phyloP scores from a whole-genome alignment of 495 filamentous ascomycete species.

The Penicillium macrosclerotiorum region DNA sequence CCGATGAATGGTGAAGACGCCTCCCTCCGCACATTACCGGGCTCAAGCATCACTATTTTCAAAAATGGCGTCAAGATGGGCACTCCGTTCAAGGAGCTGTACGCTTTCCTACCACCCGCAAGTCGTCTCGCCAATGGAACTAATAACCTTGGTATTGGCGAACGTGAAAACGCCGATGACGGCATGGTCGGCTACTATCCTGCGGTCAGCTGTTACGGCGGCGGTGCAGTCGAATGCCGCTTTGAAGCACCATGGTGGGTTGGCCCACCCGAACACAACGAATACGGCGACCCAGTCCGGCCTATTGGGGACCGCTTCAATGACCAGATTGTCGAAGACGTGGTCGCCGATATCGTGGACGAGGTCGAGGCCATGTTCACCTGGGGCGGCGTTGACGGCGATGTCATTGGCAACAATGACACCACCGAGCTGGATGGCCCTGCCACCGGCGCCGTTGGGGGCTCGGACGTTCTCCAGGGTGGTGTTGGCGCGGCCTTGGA shows the following conservation, averaged over 20 bases:
- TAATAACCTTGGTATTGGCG: slow-evolving; percentile 69
- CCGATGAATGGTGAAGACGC: slow-evolving; percentile 65
- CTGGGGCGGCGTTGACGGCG: slow-evolving; percentile 44
- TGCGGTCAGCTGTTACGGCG: slow-evolving; percentile 85
- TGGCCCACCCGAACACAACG: slow-evolving; percentile 57
- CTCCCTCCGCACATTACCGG: slow-evolving; percentile 77
- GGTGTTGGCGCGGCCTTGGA: slow-evolving; percentile 39
- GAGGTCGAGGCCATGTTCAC: slow-evolving; percentile 68
- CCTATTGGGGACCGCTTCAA: slow-evolving; percentile 78
- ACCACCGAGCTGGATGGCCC: slow-evolving; percentile 25
- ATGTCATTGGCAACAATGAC: slow-evolving; percentile 33
- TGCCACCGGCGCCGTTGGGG: slow-evolving; percentile 32
- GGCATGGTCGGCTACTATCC: slow-evolving; percentile 95
- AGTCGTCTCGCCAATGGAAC: slow-evolving; percentile 58
- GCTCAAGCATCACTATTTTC: slow-evolving; percentile 82
- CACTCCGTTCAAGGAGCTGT: slow-evolving; percentile 81
- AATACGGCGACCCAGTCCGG: slow-evolving; percentile 41
- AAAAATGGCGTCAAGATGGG: slow-evolving; percentile 89
- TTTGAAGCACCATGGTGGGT: slow-evolving; percentile 90
- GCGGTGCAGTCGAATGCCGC: slow-evolving; percentile 87
- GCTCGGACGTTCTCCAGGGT: slow-evolving; percentile 36
- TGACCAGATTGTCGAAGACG: slow-evolving; percentile 94
- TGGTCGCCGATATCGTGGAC: slow-evolving; percentile 87
- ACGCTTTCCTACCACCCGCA: slow-evolving; percentile 90
- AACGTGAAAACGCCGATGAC: slow-evolving; percentile 82